A percentile compares a stretch with the other conserved stretches of the same genome.
phyloP scores from a whole-genome alignment of 2,329 filamentous ascomycete genomes.

The Amauroascus niger region DNA sequence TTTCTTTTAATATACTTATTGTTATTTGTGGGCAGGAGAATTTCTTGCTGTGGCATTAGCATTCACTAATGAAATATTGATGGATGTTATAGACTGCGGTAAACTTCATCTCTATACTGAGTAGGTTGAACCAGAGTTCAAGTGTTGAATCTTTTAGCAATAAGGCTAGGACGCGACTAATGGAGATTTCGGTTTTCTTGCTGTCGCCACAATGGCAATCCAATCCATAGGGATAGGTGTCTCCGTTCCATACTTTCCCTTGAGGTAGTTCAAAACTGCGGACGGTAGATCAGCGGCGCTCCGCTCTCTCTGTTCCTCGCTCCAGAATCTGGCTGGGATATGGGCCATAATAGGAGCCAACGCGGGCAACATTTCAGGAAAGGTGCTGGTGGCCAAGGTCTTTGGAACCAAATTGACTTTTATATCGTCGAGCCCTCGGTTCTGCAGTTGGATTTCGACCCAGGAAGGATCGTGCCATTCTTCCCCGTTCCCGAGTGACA shows the following conservation, averaged over 20 bases:
- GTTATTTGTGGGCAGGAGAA: no score
- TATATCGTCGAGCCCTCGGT: constrained; percentile 3
- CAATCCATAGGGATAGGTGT: constrained; percentile 10
- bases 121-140: no score
- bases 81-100: no score
- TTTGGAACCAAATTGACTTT: constrained; percentile 4
- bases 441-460: constrained; percentile 2
- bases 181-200: background rate
- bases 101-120: no score
- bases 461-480: constrained; percentile 9
- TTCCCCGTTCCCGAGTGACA: constrained; percentile 9
- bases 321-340: constrained; percentile 12
- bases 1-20: no score
- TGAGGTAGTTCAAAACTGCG: constrained; percentile 1
- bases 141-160: background rate
- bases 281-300: background rate
- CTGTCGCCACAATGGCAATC: constrained; percentile 8
- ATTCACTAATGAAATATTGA: no score
- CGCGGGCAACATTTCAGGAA: background rate
- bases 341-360: constrained; percentile 3
- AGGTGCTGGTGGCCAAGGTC: constrained; percentile 6
- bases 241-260: constrained; percentile 1
- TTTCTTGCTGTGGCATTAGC: no score
- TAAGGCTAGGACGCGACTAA: background rate
- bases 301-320: constrained; percentile 5